These are phyloP conservation scores for Edaphochlamys debaryana DNA, from an alignment of 139 green algal genomes.

Conservation along the genomic window DNA sequence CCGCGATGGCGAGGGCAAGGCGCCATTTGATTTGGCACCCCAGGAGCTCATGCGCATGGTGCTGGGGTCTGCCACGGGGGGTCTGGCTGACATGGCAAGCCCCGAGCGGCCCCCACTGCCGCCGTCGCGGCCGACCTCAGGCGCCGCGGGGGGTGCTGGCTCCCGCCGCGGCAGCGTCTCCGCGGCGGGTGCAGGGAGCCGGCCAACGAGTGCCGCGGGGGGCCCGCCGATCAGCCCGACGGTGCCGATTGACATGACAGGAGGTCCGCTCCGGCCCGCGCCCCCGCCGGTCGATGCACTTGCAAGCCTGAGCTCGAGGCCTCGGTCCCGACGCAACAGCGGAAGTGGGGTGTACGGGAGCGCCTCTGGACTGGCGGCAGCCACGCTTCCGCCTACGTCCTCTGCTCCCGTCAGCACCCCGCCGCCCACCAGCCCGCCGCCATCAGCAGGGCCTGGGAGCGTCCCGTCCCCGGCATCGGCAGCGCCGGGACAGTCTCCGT, in stretches of 20 bases:
- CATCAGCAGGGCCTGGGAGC: no score
- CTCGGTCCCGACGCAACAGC: constrained; percentile 28
- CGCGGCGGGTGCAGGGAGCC: no score
- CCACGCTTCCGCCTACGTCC: no score
- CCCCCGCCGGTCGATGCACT: no score
- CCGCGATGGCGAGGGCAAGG: constrained; percentile 20
- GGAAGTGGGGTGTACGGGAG: neutral
- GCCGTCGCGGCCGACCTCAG: constrained; percentile 6
- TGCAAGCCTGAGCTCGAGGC: neutral
- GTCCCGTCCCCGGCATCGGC: no score
- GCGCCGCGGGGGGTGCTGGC: no score
- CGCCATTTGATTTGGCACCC: constrained; percentile 47
- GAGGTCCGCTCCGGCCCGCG: no score
- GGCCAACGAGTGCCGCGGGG: neutral
- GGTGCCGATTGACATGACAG: neutral
- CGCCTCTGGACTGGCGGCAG: neutral
- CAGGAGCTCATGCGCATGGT: constrained; percentile 31
- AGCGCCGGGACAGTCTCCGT: neutral
- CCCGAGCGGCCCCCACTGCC: constrained; percentile 5
- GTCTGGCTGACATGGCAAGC: no score
- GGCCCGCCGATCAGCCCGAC: neutral
- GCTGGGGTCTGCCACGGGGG: neutral
- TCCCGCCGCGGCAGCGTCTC: no score
- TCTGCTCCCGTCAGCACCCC: neutral
- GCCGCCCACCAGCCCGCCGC: no score